Evolutionary conservation across 768 basidiomycete genomes (phyloP).

Genomic region (Termitomyces sp.): DNA sequence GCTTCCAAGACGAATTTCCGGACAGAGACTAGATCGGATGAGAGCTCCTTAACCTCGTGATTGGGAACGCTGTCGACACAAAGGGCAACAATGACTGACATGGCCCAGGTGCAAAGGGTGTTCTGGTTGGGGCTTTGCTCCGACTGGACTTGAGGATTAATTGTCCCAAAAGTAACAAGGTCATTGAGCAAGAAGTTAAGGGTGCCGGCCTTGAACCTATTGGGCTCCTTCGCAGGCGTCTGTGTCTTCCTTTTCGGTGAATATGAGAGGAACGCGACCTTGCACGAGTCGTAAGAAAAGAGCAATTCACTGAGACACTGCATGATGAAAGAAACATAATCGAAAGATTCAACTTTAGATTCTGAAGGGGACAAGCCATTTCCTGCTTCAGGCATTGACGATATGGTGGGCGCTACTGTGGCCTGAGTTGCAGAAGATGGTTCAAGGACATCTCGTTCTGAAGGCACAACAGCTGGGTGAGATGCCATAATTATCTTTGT

Average conservation of each 20-base stretch:
- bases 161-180: constrained; percentile 72
- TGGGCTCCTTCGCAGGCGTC: constrained; percentile 61
- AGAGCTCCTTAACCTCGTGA: constrained; percentile 71
- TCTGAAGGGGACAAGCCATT: constrained; percentile 1
- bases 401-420: not conserved
- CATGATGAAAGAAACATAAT: constrained; percentile 82
- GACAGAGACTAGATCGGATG: constrained; percentile 79
- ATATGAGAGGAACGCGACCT: constrained; percentile 80
- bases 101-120: constrained; percentile 78
- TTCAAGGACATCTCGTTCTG: not conserved
- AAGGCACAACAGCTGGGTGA: constrained; percentile 9
- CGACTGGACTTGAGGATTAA: constrained; percentile 61
- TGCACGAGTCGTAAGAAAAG: constrained; percentile 92
- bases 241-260: constrained; percentile 62
- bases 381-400: constrained; percentile 1
- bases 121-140: constrained; percentile 54
- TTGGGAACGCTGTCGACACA: constrained; percentile 78
- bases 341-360: constrained; percentile 27
- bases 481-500: constrained; percentile 43
- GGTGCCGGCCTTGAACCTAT: constrained; percentile 61
- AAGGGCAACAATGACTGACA: constrained; percentile 88
- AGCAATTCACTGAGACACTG: constrained; percentile 89
- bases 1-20: constrained; percentile 91
- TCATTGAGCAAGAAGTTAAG: constrained; percentile 82
- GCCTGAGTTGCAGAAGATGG: not conserved